These are phyloP conservation scores for Mortierella sp. DNA, from an alignment of 371 early-diverging fungal species.

Conservation along the genomic window DNA sequence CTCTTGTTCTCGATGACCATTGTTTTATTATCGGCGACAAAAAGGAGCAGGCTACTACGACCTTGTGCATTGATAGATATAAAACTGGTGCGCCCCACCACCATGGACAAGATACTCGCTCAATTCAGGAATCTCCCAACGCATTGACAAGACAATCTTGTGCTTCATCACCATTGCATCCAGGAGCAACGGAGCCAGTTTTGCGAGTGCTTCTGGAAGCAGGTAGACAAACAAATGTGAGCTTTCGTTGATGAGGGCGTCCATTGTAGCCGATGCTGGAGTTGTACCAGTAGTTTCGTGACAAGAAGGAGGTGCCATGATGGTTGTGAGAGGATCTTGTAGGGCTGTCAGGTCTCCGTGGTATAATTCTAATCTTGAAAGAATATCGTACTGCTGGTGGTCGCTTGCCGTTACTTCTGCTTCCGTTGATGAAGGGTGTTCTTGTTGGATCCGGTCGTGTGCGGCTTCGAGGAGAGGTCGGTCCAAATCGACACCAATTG, in stretches of 20 bases:
- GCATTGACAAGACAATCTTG: constrained; percentile 43
- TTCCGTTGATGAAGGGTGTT: not conserved
- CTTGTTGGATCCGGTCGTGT: constrained; percentile 13
- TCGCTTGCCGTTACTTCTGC: not conserved
- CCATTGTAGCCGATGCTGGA: constrained; percentile 14
- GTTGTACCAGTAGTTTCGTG: not conserved
- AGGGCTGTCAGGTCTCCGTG: constrained; percentile 35
- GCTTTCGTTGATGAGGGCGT: constrained; percentile 13
- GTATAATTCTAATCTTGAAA: constrained; percentile 39
- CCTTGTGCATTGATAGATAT: constrained; percentile 20
- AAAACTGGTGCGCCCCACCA: constrained; percentile 17
- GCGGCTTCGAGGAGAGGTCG: constrained; percentile 26
- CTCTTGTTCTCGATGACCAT: not conserved
- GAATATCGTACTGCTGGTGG: not conserved
- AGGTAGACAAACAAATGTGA: constrained; percentile 51
- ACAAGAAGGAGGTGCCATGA: constrained; percentile 11
- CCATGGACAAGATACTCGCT: constrained; percentile 23
- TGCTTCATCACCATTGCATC: constrained; percentile 24
- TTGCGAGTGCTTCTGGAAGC: constrained; percentile 37
- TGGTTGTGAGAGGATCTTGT: constrained; percentile 19
- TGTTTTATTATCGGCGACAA: not conserved
- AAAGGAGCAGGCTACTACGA: not conserved
- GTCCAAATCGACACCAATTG: constrained; percentile 47
- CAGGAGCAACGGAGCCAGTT: constrained; percentile 24
- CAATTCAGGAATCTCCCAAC: constrained; percentile 47